Percentiles rank a stretch among this genome's conserved stretches.
phyloP scores from a whole-genome alignment of 495 filamentous ascomycete species.

The Acidomyces sp. region DNA sequence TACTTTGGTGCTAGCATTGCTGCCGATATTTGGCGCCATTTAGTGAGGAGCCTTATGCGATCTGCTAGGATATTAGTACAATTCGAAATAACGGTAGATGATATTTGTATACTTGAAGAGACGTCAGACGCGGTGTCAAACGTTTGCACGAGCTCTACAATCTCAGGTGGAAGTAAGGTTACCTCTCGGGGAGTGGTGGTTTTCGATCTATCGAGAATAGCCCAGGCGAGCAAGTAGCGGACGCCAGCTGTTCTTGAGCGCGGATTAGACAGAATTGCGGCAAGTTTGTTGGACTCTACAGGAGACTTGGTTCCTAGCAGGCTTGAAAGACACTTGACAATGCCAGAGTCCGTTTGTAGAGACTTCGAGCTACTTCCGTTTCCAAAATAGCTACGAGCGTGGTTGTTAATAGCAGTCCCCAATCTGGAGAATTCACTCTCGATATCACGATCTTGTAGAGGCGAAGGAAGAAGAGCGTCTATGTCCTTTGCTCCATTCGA shows the following conservation, averaged over 20 bases:
- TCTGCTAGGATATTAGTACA: neutral
- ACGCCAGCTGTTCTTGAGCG: neutral
- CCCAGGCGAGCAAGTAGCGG: neutral
- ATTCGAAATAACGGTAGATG: neutral
- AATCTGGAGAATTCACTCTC: constrained; percentile 26
- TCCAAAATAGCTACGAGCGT: constrained; percentile 32
- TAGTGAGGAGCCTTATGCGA: neutral
- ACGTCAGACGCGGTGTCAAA: too few relatives aligned
- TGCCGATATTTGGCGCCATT: neutral
- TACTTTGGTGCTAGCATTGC: neutral
- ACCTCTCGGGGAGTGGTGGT: neutral
- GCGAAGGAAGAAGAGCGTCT: constrained; percentile 20
- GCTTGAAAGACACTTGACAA: too few relatives aligned
- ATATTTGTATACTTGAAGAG: too few relatives aligned
- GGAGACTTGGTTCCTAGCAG: constrained; percentile 14
- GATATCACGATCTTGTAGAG: constrained; percentile 27
- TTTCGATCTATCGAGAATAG: neutral
- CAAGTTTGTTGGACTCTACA: neutral
- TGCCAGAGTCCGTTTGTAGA: too few relatives aligned
- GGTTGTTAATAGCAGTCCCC: constrained; percentile 28
- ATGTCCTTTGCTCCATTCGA: too few relatives aligned
- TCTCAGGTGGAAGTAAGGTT: neutral
- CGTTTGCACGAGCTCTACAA: neutral
- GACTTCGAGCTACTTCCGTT: too few relatives aligned
- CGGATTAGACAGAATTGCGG: neutral